These are phyloP conservation scores for Vaccinium vitisidaea DNA, from an alignment of 148 eudicot species.

Conservation along the genomic window DNA sequence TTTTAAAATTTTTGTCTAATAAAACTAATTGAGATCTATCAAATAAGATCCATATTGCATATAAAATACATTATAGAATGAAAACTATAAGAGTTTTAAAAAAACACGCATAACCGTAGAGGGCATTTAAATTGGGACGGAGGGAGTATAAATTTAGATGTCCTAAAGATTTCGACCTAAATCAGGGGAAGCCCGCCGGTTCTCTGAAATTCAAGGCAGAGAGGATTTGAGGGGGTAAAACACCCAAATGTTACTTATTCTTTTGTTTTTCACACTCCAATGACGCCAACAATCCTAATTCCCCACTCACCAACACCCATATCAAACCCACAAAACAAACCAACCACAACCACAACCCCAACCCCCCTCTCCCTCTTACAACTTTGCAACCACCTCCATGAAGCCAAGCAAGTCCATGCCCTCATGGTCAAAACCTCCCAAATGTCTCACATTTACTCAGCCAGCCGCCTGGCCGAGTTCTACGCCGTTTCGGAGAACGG, in stretches of 20 bases:
- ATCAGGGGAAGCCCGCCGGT: too few relatives aligned
- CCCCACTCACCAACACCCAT: neutral
- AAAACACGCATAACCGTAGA: too few relatives aligned
- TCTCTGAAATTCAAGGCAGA: too few relatives aligned
- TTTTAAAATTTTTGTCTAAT: too few relatives aligned
- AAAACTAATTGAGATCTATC: too few relatives aligned
- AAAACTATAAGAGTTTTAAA: too few relatives aligned
- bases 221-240: neutral
- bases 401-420: conserved; percentile 24
- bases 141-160: too few relatives aligned
- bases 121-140: too few relatives aligned
- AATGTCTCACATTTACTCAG: conserved; percentile 2
- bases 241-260: neutral
- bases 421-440: conserved; percentile 23
- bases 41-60: too few relatives aligned
- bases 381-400: conserved; percentile 12
- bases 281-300: neutral
- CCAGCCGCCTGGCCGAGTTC: conserved; percentile 20
- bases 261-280: neutral
- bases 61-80: too few relatives aligned
- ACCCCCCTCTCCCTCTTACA: conserved; percentile 8
- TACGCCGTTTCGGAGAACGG: conserved; percentile 12
- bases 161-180: too few relatives aligned
- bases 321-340: neutral
- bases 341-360: neutral